Percentiles rank a stretch among this genome's conserved stretches.
phyloP scores from a whole-genome alignment of 306 rosid species.

The Dalbergia cultrata region DNA sequence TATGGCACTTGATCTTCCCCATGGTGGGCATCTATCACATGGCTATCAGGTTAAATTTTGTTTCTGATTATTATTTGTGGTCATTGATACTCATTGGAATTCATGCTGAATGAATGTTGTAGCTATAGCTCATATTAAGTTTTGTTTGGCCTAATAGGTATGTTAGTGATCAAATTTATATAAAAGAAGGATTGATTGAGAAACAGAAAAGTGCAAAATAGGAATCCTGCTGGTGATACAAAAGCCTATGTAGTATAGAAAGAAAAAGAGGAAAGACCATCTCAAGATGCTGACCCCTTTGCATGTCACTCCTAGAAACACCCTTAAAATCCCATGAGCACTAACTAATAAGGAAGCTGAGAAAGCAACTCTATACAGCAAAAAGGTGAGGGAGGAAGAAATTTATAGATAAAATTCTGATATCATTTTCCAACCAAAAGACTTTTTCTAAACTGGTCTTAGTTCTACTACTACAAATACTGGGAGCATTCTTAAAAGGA shows the following conservation, averaged over 20 bases:
- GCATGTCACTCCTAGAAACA: neutral
- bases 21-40: slow-evolving; percentile 96
- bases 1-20: slow-evolving; percentile 98
- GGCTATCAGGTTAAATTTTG: slow-evolving; percentile 87
- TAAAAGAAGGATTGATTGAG: neutral
- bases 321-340: neutral
- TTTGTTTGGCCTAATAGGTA: neutral
- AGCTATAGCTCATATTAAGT: slow-evolving; percentile 25
- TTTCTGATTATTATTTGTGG: slow-evolving; percentile 23
- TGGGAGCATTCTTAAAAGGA: neutral
- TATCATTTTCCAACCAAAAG: slow-evolving; percentile 17
- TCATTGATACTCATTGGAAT: slow-evolving; percentile 29
- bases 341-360: slow-evolving; percentile 22
- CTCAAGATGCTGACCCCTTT: neutral
- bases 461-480: neutral
- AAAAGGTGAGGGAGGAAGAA: slow-evolving; percentile 24
- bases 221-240: slow-evolving; percentile 10
- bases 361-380: slow-evolving; percentile 20
- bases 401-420: neutral
- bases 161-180: neutral
- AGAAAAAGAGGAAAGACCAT: slow-evolving; percentile 3
- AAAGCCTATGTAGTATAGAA: slow-evolving; percentile 5
- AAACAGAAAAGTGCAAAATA: neutral
- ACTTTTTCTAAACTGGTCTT: slow-evolving; percentile 17
- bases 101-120: slow-evolving; percentile 26